Conservation (phyloP, 371 early-diverging fungal species). For the Globomyces sp. region DNA sequence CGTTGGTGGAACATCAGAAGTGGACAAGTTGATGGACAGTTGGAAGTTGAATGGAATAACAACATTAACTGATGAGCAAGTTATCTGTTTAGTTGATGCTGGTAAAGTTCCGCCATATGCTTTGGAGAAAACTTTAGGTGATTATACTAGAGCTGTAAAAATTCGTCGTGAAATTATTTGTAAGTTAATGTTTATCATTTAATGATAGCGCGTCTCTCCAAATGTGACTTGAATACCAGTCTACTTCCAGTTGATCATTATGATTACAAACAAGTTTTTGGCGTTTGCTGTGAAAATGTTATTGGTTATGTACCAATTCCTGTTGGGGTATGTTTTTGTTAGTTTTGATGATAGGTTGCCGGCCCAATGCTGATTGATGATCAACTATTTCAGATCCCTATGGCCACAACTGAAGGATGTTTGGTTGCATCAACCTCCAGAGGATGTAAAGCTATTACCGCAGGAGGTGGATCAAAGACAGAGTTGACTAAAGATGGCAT, state of each 20-base stretch:
- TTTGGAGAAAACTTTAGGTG: conserved; percentile 73
- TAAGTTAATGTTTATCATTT: conserved; percentile 10
- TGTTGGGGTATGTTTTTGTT: conserved; percentile 55
- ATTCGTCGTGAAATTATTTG: conserved; percentile 63
- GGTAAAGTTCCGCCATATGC: conserved; percentile 80
- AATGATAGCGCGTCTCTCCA: conserved; percentile 56
- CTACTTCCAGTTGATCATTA: conserved; percentile 77
- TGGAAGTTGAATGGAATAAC: conserved; percentile 33
- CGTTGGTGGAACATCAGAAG: background rate
- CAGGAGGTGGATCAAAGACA: conserved; percentile 84
- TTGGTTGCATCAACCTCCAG: conserved; percentile 95
- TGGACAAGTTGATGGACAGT: background rate
- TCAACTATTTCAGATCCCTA: conserved; percentile 77
- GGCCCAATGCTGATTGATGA: conserved; percentile 85
- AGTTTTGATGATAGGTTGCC: conserved; percentile 52
- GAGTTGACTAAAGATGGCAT: conserved; percentile 87
- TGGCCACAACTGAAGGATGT: conserved; percentile 97
- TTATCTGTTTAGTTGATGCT: conserved; percentile 66
- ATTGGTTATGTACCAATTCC: conserved; percentile 95
- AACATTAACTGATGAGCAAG: conserved; percentile 64
- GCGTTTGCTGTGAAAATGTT: conserved; percentile 96
- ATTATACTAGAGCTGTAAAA: conserved; percentile 78
- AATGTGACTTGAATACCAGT: conserved; percentile 57
- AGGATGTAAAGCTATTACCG: conserved; percentile 94
- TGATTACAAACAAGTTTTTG: conserved; percentile 84